Evolutionary conservation across 2,329 filamentous ascomycete genomes (phyloP), one percentile per base, ranked within the genome.

Genomic region (Aspergillus sergii): DNA sequence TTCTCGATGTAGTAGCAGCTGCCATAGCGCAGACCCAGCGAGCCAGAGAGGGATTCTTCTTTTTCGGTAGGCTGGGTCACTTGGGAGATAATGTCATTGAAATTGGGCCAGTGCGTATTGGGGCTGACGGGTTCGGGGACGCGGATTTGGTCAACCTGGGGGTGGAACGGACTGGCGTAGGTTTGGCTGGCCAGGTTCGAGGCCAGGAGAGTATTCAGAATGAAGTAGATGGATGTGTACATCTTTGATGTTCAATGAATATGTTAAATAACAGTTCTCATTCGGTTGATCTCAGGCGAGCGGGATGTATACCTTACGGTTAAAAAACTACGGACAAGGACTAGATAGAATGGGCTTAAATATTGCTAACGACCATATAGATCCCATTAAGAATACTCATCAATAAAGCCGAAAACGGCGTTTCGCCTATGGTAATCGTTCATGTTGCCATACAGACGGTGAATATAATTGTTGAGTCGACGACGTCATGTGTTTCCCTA

Each of bases 1-100:
- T 48, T 45, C 39, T 58, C 34, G 56, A 58, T 46, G 11, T 23
- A 26, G 56, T 58, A 58, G 43, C 57, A 58, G 28, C 34, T 16
- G n/a, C 57, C 43, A 34, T 58, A 58, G 10, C 28, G 41, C 12
- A 58, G 46, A 19, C 45, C 56, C 7, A 58, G 12, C 3, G 43
- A 1, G 21, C 43, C 43, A 10, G 43, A 46, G 21, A 23, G 12
- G 43, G 21, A 23, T 2, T 46, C 11, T 4, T 46, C 43, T 46
- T 46, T 23, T 46, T 12, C 10, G n/a, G 43, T 23, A 12, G 43
- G 43, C 5, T 3, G 10, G 43, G 43, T 46, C 21, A 23, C n/a
- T 23, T 46, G 43, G 43, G 43, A 46, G 43, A 46, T 46, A 11
- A 46, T 11, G 43, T 46, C 43, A 46, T 46, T 46, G 10, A 46